phyloP scores from a whole-genome alignment of 768 basidiomycete species.

The Daedaleopsis sinensis region DNA sequence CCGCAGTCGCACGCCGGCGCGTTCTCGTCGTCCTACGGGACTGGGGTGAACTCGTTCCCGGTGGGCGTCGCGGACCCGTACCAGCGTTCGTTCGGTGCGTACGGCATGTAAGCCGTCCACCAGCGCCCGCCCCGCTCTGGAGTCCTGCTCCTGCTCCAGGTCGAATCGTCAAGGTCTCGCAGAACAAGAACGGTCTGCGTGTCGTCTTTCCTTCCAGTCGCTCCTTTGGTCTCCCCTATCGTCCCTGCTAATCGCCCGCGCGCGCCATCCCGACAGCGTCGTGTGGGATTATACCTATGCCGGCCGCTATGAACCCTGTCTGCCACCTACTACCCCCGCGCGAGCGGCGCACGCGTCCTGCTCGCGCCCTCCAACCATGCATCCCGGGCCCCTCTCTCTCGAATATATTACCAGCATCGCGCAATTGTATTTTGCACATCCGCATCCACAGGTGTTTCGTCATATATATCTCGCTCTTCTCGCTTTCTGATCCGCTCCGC shows the following conservation, averaged over 20 bases:
- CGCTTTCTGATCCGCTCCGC: conserved; percentile 33
- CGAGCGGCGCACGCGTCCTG: conserved; percentile 1
- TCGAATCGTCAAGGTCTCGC: conserved; percentile 7
- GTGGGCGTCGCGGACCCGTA: conserved; percentile 69
- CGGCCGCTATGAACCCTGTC: conserved; percentile 26
- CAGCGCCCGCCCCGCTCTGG: not conserved
- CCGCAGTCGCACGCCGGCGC: conserved; percentile 55
- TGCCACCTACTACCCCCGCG: conserved; percentile 14
- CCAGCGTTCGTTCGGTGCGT: conserved; percentile 74
- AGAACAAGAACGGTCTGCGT: conserved; percentile 8
- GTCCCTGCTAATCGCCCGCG: conserved; percentile 19
- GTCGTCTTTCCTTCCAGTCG: conserved; percentile 19
- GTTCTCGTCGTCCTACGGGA: conserved; percentile 54
- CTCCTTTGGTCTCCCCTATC: conserved; percentile 16
- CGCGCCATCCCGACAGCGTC: conserved; percentile 15
- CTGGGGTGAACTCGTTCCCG: conserved; percentile 57
- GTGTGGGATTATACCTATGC: conserved; percentile 30
- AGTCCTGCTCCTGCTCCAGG: conserved; percentile 6
- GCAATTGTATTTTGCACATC: conserved; percentile 42
- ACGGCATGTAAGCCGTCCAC: conserved; percentile 66
- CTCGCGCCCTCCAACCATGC: conserved; percentile 13
- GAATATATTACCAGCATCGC: conserved; percentile 39
- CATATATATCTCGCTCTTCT: conserved; percentile 33
- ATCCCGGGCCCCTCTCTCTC: conserved; percentile 30
- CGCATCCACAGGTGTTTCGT: conserved; percentile 28